phyloP scores from a whole-genome alignment of 306 rosid genomes.

The Prosopis cineraria region DNA sequence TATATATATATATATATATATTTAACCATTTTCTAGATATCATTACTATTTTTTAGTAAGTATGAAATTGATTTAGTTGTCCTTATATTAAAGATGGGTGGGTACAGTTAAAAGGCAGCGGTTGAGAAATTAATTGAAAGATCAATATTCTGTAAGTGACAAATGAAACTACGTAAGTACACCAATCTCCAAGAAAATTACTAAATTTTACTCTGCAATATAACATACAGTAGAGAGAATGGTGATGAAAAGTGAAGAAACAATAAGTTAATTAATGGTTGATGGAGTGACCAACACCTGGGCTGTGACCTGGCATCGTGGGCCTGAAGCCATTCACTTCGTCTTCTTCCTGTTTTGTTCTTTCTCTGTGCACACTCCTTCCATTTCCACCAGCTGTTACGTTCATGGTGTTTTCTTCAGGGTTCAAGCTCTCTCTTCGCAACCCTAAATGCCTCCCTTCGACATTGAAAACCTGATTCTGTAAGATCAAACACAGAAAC shows the following conservation, averaged over 20 bases:
- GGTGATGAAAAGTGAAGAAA: too few species aligned
- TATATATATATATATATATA: too few species aligned
- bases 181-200: too few species aligned
- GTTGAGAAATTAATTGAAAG: too few species aligned
- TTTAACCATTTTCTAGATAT: too few species aligned
- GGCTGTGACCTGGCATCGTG: conserved; percentile 44
- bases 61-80: too few species aligned
- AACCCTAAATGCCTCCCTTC: conserved; percentile 52
- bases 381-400: neutral
- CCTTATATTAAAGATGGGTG: too few species aligned
- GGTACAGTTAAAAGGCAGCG: too few species aligned
- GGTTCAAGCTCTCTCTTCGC: conserved; percentile 26
- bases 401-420: neutral
- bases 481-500: conserved; percentile 41
- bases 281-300: conserved; percentile 50
- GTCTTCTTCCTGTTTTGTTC: conserved; percentile 31
- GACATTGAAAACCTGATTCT: conserved; percentile 36
- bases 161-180: neutral
- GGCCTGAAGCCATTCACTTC: conserved; percentile 47
- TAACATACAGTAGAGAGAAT: too few species aligned
- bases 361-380: conserved; percentile 12
- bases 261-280: conserved; percentile 28
- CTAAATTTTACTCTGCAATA: too few species aligned
- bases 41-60: too few species aligned
- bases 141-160: neutral